phyloP scores from a whole-genome alignment of 768 basidiomycete genomes.

The Lactarius akahatsu region DNA sequence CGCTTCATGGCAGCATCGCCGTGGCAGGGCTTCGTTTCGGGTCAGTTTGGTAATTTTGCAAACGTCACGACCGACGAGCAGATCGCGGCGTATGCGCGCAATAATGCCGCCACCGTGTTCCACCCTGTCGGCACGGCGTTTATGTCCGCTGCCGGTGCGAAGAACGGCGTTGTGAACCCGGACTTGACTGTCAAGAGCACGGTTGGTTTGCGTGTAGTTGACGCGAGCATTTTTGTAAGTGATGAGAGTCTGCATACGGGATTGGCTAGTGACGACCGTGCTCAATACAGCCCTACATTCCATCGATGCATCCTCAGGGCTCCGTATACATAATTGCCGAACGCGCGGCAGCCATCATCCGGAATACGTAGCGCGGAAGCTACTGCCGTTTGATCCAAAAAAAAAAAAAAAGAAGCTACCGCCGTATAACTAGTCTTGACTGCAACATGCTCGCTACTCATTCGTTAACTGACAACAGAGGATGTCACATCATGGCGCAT shows the following conservation, averaged over 20 bases:
- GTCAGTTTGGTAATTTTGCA: neutral
- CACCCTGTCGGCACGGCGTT: constrained; percentile 21
- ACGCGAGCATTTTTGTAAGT: constrained; percentile 20
- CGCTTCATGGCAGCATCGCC: constrained; percentile 5
- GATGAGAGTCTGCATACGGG: neutral
- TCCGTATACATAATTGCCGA: constrained; percentile 15
- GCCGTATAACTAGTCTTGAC: too few relatives aligned
- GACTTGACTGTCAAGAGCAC: constrained; percentile 21
- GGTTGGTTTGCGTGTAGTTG: constrained; percentile 18
- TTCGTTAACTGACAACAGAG: too few relatives aligned
- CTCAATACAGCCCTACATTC: neutral
- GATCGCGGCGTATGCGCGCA: constrained; percentile 20
- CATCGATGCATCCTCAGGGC: constrained; percentile 17
- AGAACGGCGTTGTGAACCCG: constrained; percentile 24
- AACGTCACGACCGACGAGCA: constrained; percentile 18
- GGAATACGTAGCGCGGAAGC: neutral
- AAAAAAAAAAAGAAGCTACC: too few relatives aligned
- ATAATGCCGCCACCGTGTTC: constrained; percentile 5
- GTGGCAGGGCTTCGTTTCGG: constrained; percentile 10
- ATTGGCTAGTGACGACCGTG: too few relatives aligned
- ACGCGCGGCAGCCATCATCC: constrained; percentile 3
- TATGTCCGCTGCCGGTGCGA: constrained; percentile 15
- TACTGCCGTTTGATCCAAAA: too few relatives aligned
- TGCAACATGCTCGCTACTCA: too few relatives aligned
- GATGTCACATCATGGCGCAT: too few relatives aligned